These are phyloP conservation scores for Podospora pseudocomata DNA, from an alignment of 495 filamentous ascomycete species.

Conservation along the genomic window DNA sequence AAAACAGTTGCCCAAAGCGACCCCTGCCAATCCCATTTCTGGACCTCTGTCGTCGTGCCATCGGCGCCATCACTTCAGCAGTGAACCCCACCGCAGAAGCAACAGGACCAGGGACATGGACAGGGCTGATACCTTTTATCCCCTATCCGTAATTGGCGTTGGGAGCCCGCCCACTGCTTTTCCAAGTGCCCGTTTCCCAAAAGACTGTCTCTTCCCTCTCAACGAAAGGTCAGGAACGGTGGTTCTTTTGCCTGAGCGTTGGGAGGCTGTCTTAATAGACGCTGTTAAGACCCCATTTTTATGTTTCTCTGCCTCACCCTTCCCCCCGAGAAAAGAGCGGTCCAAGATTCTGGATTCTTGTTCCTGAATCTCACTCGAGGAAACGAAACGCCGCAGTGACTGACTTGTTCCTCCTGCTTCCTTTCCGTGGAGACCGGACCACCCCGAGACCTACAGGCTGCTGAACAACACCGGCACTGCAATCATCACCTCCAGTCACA, in stretches of 20 bases:
- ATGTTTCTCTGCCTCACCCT: not conserved
- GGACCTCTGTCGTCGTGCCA: not conserved
- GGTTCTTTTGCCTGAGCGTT: constrained; percentile 1
- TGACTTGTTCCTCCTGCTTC: constrained; percentile 1
- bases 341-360: not conserved
- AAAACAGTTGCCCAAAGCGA: not conserved
- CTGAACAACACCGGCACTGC: not conserved
- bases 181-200: constrained; percentile 2
- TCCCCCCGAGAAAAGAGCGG: not conserved
- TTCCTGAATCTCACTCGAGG: not conserved
- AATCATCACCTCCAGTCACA: not conserved
- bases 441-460: not conserved
- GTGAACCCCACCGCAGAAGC: constrained; percentile 11
- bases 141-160: not conserved
- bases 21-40: not conserved
- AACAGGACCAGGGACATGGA: constrained; percentile 8
- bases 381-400: constrained; percentile 3
- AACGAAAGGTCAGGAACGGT: not conserved
- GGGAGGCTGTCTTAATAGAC: not conserved
- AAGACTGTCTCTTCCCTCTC: not conserved
- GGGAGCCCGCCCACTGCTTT: constrained; percentile 2
- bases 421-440: not conserved
- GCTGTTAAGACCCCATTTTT: constrained; percentile 1
- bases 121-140: constrained; percentile 4
- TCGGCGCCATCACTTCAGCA: not conserved